These are phyloP conservation scores for Epichloe hybrida DNA, from an alignment of 2,329 filamentous ascomycete genomes.

Conservation along the genomic window DNA sequence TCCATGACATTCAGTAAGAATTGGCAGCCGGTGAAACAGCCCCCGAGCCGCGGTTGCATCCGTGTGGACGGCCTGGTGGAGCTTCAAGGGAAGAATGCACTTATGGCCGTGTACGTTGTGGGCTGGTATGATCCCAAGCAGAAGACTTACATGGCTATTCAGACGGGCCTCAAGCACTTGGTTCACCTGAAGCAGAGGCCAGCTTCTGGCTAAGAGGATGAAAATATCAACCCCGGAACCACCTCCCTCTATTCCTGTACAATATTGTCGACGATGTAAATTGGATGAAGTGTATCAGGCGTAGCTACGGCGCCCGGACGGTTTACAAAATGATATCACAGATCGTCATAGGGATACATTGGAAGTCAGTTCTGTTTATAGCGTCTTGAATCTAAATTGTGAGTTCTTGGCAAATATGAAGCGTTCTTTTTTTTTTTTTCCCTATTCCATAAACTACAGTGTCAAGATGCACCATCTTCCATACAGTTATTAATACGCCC, in stretches of 20 bases:
- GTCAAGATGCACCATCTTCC: not conserved
- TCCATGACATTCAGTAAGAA: conserved; percentile 25
- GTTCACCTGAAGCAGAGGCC: conserved; percentile 27
- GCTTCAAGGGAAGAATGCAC: conserved; percentile 30
- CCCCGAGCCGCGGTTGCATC: conserved; percentile 38
- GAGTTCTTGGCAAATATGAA: not conserved
- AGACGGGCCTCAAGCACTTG: conserved; percentile 30
- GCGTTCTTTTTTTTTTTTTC: not conserved
- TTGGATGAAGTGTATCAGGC: not conserved
- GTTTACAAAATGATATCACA: conserved; percentile 15
- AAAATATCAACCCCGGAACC: not conserved
- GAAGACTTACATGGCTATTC: conserved; percentile 26
- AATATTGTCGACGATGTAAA: not conserved
- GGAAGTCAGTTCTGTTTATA: not conserved
- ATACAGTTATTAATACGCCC: not conserved
- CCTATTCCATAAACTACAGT: not conserved
- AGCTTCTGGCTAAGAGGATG: conserved; percentile 14
- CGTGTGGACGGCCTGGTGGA: conserved; percentile 41
- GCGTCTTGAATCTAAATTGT: not conserved
- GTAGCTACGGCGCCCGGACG: conserved; percentile 7
- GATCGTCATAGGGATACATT: conserved; percentile 2
- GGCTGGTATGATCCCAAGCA: conserved; percentile 45
- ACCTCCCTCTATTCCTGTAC: not conserved
- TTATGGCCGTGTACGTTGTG: conserved; percentile 35
- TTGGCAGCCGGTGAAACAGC: conserved; percentile 30